Evolutionary conservation across 1,284 basidiomycete species (phyloP).

Genomic region (Heterobasidion parviporum): DNA sequence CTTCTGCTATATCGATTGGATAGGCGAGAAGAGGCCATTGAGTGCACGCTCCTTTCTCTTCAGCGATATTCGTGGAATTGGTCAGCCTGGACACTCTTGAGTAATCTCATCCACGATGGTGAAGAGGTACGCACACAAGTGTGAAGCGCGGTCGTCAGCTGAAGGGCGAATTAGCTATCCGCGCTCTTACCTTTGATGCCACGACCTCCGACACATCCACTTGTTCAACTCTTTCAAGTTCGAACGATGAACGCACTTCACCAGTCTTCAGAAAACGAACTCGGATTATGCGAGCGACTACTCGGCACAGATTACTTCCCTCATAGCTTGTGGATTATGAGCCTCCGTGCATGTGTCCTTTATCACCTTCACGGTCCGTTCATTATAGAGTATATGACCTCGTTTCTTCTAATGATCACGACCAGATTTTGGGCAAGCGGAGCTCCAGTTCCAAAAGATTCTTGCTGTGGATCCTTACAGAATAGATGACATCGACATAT

Average conservation of each 20-base stretch:
- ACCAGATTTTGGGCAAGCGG: constrained; percentile 80
- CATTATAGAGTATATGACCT: background rate
- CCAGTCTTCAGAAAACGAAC: constrained; percentile 74
- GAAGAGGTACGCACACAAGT: constrained; percentile 61
- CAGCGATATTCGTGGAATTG: constrained; percentile 90
- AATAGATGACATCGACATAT: constrained; percentile 93
- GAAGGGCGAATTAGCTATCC: constrained; percentile 36
- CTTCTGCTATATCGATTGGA: constrained; percentile 74
- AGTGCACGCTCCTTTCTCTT: constrained; percentile 74
- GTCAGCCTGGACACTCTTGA: constrained; percentile 85
- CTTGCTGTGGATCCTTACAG: constrained; percentile 79
- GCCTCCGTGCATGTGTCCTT: constrained; percentile 76
- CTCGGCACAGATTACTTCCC: constrained; percentile 71
- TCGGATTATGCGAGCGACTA: constrained; percentile 73
- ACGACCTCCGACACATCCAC: constrained; percentile 57
- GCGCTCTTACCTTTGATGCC: constrained; percentile 59
- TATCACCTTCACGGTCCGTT: constrained; percentile 82
- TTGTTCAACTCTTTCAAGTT: constrained; percentile 85
- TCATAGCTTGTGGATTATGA: constrained; percentile 79
- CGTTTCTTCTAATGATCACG: background rate
- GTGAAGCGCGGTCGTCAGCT: background rate
- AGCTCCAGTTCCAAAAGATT: constrained; percentile 77
- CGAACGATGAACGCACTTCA: constrained; percentile 89
- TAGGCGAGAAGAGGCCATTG: constrained; percentile 80
- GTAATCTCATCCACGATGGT: constrained; percentile 76